phyloP scores from a whole-genome alignment of 257 asterid genomes.

The Leptodermis oblonga region DNA sequence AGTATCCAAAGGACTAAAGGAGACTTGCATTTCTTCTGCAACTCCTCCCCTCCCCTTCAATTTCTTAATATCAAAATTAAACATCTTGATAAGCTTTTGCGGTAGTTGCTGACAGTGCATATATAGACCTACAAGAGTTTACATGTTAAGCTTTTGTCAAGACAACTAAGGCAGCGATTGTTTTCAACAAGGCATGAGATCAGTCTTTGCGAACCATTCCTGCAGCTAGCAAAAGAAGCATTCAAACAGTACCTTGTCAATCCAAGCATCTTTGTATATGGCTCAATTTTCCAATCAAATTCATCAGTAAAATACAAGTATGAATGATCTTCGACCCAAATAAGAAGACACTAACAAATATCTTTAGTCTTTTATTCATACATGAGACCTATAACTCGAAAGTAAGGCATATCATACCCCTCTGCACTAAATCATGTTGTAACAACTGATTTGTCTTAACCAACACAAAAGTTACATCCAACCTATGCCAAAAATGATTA shows the following conservation, averaged over 20 bases:
- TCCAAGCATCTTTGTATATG: conserved; percentile 92
- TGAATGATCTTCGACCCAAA: background rate
- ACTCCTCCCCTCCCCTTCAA: conserved; percentile 64
- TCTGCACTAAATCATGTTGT: background rate
- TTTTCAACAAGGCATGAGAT: background rate
- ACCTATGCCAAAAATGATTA: background rate
- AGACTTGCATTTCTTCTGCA: conserved; percentile 58
- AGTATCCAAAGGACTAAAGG: conserved; percentile 45
- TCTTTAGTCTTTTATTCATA: background rate
- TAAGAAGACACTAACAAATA: background rate
- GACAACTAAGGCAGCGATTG: conserved; percentile 10
- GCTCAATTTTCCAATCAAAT: conserved; percentile 49
- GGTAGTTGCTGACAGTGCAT: conserved; percentile 71
- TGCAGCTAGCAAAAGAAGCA: conserved; percentile 9
- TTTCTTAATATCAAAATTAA: conserved; percentile 63
- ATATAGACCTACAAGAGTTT: conserved; percentile 55
- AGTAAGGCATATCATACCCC: background rate
- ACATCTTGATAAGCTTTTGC: conserved; percentile 74
- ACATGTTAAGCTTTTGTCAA: conserved; percentile 17
- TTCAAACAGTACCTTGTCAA: conserved; percentile 56
- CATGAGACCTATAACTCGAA: background rate
- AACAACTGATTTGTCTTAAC: background rate
- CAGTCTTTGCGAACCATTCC: background rate
- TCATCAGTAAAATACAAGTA: conserved; percentile 49
- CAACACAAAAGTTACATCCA: too few species aligned